A percentile compares a stretch with the other conserved stretches of the same genome.
Evolutionary conservation across 164 flowering plant species (phyloP).

Genomic region (Litsea cubeba): DNA sequence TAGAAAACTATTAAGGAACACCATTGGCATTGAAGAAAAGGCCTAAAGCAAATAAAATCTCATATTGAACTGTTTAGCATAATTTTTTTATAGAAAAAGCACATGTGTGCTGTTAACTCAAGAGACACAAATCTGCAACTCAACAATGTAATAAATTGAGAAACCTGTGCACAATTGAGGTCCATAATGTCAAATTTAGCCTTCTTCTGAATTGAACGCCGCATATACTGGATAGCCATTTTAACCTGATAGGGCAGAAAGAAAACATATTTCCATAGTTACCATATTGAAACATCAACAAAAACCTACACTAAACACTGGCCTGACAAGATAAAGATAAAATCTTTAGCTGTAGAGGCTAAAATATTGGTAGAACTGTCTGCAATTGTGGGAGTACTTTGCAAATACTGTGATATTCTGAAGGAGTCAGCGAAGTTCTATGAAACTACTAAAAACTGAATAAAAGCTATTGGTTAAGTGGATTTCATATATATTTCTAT

Average conservation of each 20-base stretch:
- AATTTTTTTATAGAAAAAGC: too few species aligned
- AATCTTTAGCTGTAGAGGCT: not conserved
- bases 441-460: too few species aligned
- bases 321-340: not conserved
- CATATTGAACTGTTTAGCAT: too few species aligned
- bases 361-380: not conserved
- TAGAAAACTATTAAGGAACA: too few species aligned
- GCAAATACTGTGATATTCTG: too few species aligned
- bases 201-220: conserved; percentile 76
- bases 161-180: conserved; percentile 75
- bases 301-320: not conserved
- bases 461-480: too few species aligned
- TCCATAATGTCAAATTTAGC: conserved; percentile 91
- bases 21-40: too few species aligned
- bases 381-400: not conserved
- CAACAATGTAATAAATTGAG: conserved; percentile 6
- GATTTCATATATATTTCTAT: too few species aligned
- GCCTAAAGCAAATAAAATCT: too few species aligned
- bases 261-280: not conserved
- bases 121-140: not conserved
- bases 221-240: conserved; percentile 89
- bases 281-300: not conserved
- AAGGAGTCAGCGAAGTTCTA: too few species aligned
- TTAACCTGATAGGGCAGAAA: conserved; percentile 48
- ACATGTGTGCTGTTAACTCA: too few species aligned